These are phyloP conservation scores for Dendrocalamus latiflorus DNA, from an alignment of 202 grass and related monocot genomes.

Conservation along the genomic window DNA sequence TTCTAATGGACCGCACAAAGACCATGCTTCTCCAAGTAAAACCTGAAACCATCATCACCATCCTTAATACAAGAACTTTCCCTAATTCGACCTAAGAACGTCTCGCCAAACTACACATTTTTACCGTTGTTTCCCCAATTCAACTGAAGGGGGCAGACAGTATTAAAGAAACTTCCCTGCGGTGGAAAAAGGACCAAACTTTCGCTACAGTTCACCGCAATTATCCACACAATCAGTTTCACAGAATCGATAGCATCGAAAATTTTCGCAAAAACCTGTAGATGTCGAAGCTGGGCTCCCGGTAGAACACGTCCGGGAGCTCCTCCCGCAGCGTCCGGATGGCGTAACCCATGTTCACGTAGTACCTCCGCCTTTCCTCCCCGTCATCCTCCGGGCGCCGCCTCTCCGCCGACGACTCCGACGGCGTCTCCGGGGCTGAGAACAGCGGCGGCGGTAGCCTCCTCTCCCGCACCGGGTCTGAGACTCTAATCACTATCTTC, in stretches of 20 bases:
- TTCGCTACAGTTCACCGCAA: not conserved
- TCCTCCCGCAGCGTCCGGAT: conserved; percentile 82
- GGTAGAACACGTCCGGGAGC: conserved; percentile 61
- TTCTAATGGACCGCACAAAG: too few species aligned
- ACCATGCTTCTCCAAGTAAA: too few species aligned
- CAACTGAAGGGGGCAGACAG: not conserved
- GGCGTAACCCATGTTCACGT: conserved; percentile 87
- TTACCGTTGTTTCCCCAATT: not conserved
- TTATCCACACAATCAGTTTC: not conserved
- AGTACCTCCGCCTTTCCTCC: conserved; percentile 60
- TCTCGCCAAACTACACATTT: not conserved
- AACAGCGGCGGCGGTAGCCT: conserved; percentile 42
- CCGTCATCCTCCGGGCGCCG: not conserved
- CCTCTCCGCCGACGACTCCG: too few species aligned
- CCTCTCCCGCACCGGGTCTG: conserved; percentile 60
- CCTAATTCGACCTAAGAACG: not conserved
- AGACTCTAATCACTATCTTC: conserved; percentile 79
- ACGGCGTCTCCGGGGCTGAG: conserved; percentile 9
- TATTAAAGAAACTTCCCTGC: not conserved
- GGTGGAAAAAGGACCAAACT: not conserved
- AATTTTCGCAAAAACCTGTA: conserved; percentile 50
- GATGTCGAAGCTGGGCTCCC: conserved; percentile 66
- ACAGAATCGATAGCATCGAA: not conserved
- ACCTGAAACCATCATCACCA: not conserved
- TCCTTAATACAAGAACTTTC: too few species aligned